phyloP scores from a whole-genome alignment of 305 asterid genomes.

The Fraxinus latifolia region DNA sequence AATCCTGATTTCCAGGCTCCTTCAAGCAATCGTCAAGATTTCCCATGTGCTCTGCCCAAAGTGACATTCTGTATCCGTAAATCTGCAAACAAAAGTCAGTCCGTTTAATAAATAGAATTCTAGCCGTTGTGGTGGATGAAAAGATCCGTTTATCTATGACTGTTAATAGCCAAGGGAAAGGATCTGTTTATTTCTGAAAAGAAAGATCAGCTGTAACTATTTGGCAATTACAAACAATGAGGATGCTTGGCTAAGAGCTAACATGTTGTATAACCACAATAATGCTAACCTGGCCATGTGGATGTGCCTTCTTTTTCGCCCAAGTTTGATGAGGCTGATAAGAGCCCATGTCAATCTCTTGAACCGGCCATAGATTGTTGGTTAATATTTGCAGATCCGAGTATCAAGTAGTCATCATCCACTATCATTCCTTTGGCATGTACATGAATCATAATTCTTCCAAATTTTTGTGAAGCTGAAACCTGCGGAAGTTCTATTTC shows the following conservation, averaged over 20 bases:
- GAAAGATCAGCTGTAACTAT: background rate
- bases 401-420: slow-evolving; percentile 76
- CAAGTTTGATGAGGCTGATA: slow-evolving; percentile 78
- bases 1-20: slow-evolving; percentile 46
- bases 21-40: slow-evolving; percentile 39
- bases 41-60: slow-evolving; percentile 92
- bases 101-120: no score
- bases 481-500: slow-evolving; percentile 29
- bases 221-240: background rate
- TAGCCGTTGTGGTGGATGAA: no score
- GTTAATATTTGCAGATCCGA: slow-evolving; percentile 88
- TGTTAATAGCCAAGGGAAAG: no score
- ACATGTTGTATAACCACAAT: background rate
- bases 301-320: slow-evolving; percentile 52
- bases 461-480: slow-evolving; percentile 49
- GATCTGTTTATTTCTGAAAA: background rate
- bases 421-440: slow-evolving; percentile 93
- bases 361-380: slow-evolving; percentile 95
- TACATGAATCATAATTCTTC: slow-evolving; percentile 82
- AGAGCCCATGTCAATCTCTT: slow-evolving; percentile 87
- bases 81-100: slow-evolving; percentile 36
- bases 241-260: background rate
- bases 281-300: slow-evolving; percentile 67
- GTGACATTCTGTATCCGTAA: slow-evolving; percentile 79
- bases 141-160: no score